Base-by-base conservation (phyloP, 1,284 basidiomycete genomes). In the Meripilus lineatus region DNA sequence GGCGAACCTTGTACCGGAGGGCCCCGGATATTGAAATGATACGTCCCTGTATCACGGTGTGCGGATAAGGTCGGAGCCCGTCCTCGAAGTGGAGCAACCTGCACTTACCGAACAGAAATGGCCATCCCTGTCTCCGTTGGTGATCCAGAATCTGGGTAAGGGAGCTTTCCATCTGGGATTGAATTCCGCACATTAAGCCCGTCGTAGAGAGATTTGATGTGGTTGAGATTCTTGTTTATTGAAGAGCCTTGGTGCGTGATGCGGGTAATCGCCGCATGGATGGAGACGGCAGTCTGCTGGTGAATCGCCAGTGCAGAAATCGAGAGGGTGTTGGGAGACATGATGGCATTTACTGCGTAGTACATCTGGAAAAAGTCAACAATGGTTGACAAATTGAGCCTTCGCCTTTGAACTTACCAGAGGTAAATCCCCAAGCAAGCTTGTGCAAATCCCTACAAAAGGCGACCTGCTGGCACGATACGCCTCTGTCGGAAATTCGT, bases 11-110 rank as follows among this genome's bases (percentile, higher is more conserved):
- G 66, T 71, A 10, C 43, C 51, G 2, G 50, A 45, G 17, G 49
- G 47, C 4, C 72, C 75, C 0, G 81, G 78, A 55, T 88, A 88
- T 40, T 60, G 67, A 61, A 87, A 88, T 4, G 73, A 79, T 8
- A 88, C 84, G 48, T 83, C 70, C 54, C 78, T 79, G 21, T 10
- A 42, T 5, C 13, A 22, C 8, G 28, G n/a, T n/a, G 28, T 10
- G 8, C 8, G 10, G 28, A 10, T 30, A 10, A 30, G 28, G 10
- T n/a, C 8, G n/a, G 28, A 30, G 8, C 28, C 10, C 8, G n/a
- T 30, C n/a, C n/a, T 8, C 28, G 28, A 30, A 30, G n/a, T 32
- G 20, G 7, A n/a, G 8, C 28, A 10, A 30, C 28, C n/a, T 10
- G n/a, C 8, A 8, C 28, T 30, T 30, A 30, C 28, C 28, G 28